phyloP scores from a whole-genome alignment of 805 yeast genomes.

The Saturnispora zaruensis region DNA sequence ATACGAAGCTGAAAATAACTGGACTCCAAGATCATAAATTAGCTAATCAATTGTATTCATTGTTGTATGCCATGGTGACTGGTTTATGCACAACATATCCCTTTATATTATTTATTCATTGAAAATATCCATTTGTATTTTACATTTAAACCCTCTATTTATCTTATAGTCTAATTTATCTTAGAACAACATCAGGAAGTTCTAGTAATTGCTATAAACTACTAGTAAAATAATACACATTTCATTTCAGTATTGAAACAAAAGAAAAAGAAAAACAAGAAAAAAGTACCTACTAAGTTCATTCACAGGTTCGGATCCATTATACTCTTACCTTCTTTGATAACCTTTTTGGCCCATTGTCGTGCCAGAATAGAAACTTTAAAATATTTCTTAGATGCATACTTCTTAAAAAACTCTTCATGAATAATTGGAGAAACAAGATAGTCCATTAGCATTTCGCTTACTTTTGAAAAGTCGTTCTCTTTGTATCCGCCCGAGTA shows the following conservation, averaged over 20 bases:
- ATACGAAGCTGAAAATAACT: conserved; percentile 18
- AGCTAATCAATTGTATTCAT: neutral
- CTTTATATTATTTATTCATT: conserved; percentile 1
- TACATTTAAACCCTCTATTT: neutral
- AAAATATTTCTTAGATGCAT: conserved; percentile 81
- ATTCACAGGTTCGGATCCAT: conserved; percentile 29
- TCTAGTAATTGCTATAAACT: neutral
- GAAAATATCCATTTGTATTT: conserved; percentile 1
- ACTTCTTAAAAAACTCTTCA: conserved; percentile 89
- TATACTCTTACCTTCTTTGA: conserved; percentile 36
- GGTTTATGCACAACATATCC: neutral
- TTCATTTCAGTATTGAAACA: neutral
- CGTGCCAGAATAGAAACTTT: conserved; percentile 74
- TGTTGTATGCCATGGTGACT: neutral
- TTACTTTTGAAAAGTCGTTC: conserved; percentile 61
- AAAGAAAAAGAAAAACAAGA: neutral
- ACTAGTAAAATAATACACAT: neutral
- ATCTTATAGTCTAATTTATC: neutral
- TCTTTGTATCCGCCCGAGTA: conserved; percentile 87
- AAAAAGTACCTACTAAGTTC: neutral
- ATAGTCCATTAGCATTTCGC: conserved; percentile 69
- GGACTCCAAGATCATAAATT: conserved; percentile 22
- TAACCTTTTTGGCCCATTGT: conserved; percentile 69
- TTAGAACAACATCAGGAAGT: neutral
- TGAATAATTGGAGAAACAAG: conserved; percentile 74